These are phyloP conservation scores for Teunomyces lycoperdinae DNA, from an alignment of 805 yeast genomes.

Conservation along the genomic window DNA sequence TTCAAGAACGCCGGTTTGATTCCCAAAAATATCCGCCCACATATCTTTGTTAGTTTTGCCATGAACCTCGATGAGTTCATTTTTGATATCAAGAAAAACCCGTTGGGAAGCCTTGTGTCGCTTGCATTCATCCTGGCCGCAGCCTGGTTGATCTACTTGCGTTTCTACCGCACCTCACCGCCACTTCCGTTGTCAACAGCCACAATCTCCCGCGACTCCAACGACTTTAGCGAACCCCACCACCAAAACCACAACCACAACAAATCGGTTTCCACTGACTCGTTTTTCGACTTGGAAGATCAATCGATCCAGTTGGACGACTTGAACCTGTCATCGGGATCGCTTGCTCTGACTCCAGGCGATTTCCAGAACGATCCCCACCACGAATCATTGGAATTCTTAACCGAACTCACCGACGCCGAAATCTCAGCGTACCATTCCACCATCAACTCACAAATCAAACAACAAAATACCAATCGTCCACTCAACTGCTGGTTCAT, in stretches of 20 bases:
- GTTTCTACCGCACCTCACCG: slow-evolving; percentile 9
- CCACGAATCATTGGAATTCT: slow-evolving; percentile 6
- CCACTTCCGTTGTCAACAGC: not conserved
- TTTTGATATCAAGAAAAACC: slow-evolving; percentile 20
- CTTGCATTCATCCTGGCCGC: not conserved
- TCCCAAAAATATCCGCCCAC: slow-evolving; percentile 54
- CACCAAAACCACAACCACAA: too few relatives aligned
- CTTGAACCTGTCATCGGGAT: not conserved
- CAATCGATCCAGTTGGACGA: slow-evolving; percentile 1
- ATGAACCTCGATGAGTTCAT: slow-evolving; percentile 41
- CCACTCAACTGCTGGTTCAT: slow-evolving; percentile 22
- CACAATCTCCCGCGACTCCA: not conserved
- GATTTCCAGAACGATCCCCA: slow-evolving; percentile 10
- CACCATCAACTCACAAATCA: slow-evolving; percentile 5
- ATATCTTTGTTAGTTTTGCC: slow-evolving; percentile 47
- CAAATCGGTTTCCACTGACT: not conserved
- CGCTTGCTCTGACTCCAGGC: slow-evolving; percentile 5
- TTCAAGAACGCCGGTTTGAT: slow-evolving; percentile 59
- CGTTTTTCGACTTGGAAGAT: not conserved
- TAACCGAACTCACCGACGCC: slow-evolving; percentile 1
- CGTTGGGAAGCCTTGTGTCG: slow-evolving; percentile 5
- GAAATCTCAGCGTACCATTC: slow-evolving; percentile 6
- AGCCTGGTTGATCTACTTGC: slow-evolving; percentile 11
- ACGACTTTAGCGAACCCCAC: not conserved
- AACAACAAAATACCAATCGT: slow-evolving; percentile 2